Evolutionary conservation across 768 basidiomycete species (phyloP), one percentile per base, ranked within the genome.

Genomic region (Collybia sp.): DNA sequence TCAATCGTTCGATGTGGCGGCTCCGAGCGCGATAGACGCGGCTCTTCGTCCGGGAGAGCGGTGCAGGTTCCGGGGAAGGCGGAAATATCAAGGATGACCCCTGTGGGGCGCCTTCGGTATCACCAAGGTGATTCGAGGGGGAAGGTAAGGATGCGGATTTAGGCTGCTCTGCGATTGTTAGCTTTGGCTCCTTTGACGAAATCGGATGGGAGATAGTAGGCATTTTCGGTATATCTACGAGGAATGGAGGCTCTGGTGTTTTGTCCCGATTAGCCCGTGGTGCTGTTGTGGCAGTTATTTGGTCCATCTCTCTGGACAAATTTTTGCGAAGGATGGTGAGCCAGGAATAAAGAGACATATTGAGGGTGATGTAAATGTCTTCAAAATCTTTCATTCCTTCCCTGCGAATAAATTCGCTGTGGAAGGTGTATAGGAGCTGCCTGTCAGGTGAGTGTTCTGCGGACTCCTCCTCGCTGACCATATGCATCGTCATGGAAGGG

Each of bases 321-420:
- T 80, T 87, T 62, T 88, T 90, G 47, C 86, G 79, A 34, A 90
- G 72, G 17, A 84, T 63, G 1, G 85, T 88, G 38, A 92, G 75
- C 87, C 88, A 90, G 8, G 86, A 79, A 57, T 91, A 91, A 1
- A 91, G 68, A 0, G 83, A 76, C 57, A 90, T 80, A 66, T 93
- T 92, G 52, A 93, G 71, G 3, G 88, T 85, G 63, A 93, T 88
- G 62, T 85, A 91, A 45, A 93, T 89, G 53, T 88, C 85, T 53
- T 89, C 83, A 25, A 75, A 70, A 42, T 79, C 76, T 53, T 71
- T 67, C 63, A 69, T 67, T 18, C 73, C 76, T 47, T 72, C 68
- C 30, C 70, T 68, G 19, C 77, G 76, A 35, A 77, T 64, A 59
- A 89, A 90, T 46, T 74, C 67, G 57, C 84, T 88, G 63, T 81